These are phyloP conservation scores for Cercospora berteroae DNA, from an alignment of 2,329 filamentous ascomycete genomes.

Conservation along the genomic window DNA sequence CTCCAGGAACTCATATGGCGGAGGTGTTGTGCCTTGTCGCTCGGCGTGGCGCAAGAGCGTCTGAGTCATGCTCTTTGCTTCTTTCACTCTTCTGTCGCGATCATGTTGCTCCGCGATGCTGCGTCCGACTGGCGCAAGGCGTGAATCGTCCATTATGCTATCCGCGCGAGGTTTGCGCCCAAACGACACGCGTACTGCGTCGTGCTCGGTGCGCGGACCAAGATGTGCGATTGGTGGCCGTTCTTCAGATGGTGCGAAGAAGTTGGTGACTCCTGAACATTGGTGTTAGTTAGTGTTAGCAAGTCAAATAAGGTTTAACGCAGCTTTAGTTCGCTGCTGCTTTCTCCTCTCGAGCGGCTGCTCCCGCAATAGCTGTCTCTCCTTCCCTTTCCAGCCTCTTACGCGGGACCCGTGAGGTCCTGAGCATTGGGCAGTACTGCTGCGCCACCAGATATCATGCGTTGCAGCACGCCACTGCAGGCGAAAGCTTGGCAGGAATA, in stretches of 20 bases:
- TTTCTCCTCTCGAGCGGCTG: background rate
- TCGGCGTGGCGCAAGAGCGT: conserved; percentile 62
- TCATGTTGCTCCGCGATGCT: conserved; percentile 24
- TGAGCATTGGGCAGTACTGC: background rate
- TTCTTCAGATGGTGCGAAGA: background rate
- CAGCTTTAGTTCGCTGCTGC: background rate
- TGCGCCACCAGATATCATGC: background rate
- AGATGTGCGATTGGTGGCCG: background rate
- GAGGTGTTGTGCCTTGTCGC: conserved; percentile 59
- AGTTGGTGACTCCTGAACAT: background rate
- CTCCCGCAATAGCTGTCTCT: background rate
- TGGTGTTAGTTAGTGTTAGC: background rate
- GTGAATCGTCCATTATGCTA: conserved; percentile 33
- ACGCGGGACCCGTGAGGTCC: background rate
- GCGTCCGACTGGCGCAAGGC: conserved; percentile 28
- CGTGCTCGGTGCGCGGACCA: background rate
- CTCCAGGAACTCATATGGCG: conserved; percentile 67
- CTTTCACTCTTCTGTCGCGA: conserved; percentile 48
- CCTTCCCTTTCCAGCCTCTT: background rate
- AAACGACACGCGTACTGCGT: background rate
- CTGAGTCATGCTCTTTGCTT: conserved; percentile 68
- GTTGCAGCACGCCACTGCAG: background rate
- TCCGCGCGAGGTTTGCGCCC: background rate
- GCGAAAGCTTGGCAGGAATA: background rate
- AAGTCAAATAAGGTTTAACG: background rate